Evolutionary conservation across 2,329 filamentous ascomycete genomes (phyloP).

Genomic region (Kalaharituber pfeilii): DNA sequence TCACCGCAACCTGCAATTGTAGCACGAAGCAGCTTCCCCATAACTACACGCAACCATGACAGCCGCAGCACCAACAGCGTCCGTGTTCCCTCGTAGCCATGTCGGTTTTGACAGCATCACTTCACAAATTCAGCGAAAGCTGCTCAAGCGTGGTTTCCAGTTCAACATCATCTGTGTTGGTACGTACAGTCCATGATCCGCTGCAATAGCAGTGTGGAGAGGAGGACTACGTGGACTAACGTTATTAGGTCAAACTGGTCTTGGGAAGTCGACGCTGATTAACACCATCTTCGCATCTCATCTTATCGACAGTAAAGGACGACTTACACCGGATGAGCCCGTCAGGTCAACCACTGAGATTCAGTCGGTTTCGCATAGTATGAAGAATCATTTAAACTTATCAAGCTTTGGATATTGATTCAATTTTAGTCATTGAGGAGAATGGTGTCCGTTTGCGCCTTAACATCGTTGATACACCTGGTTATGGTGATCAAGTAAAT

Average conservation of each 20-base stretch:
- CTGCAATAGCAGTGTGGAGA: not conserved
- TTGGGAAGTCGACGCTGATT: slow-evolving; percentile 97
- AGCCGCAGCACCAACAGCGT: slow-evolving; percentile 8
- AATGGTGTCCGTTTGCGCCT: slow-evolving; percentile 92
- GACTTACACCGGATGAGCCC: slow-evolving; percentile 77
- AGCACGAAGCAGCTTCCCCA: not conserved
- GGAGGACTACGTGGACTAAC: slow-evolving; percentile 22
- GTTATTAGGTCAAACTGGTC: slow-evolving; percentile 73
- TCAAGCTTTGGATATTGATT: not conserved
- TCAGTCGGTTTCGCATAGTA: slow-evolving; percentile 82
- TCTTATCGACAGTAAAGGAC: slow-evolving; percentile 96
- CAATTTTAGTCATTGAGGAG: slow-evolving; percentile 65
- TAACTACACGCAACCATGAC: slow-evolving; percentile 12
- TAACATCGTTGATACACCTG: slow-evolving; percentile 98
- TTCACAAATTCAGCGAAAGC: slow-evolving; percentile 97
- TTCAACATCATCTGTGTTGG: slow-evolving; percentile 99
- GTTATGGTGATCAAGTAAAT: slow-evolving; percentile 97
- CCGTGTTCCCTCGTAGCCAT: slow-evolving; percentile 80
- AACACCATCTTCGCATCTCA: slow-evolving; percentile 99
- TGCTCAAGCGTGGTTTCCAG: slow-evolving; percentile 98
- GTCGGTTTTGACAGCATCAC: slow-evolving; percentile 99
- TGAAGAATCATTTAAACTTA: slow-evolving; percentile 2
- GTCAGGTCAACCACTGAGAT: slow-evolving; percentile 96
- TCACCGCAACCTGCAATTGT: not conserved
- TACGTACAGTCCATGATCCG: slow-evolving; percentile 40